Evolutionary conservation across 768 basidiomycete genomes (phyloP), one percentile per base, ranked within the genome.

Genomic region (Cytidiella melzeri): DNA sequence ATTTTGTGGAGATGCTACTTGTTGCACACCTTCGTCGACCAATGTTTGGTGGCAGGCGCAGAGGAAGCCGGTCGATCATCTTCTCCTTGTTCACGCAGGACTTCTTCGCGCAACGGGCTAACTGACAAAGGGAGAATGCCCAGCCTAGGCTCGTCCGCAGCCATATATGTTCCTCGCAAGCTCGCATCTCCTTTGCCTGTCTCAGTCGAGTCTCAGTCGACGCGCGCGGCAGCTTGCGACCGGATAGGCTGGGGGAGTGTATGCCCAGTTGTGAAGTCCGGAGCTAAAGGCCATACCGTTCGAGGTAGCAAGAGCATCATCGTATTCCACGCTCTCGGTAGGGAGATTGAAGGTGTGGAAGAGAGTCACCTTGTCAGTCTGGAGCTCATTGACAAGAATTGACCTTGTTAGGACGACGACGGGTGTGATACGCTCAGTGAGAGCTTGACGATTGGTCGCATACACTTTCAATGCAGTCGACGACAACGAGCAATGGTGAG

Each of bases 401-500:
- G 63, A 99, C 93, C 78, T 99, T 99, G 84, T 99, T 99, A 75
- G 96, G 73, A 97, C 83, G 62, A 97, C 84, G 63, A 99, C 96
- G 57, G 96, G 96, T 76, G 95, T 98, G 77, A 99, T 34, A 34
- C 30, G 30, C 30, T 34, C 30, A 37, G 84, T 81, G 39, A 99
- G 81, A 48, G 96, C 90, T 67, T 99, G 96, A 59, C 96, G 92
- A 50, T 73, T 99, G 96, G 36, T 98, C 96, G 69, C 95, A 99
- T 64, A 98, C 96, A 75, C 96, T 95, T 67, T 99, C 96, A 61
- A 99, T 85, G 71, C 93, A 96, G 71, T 99, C 96, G 64, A 99
- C 96, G 68, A 99, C 96, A 63, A 99, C 96, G 59, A 99, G 87
- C 96, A 57, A 98, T 96, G 55, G 96, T 99, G 64, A 99, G 96